Evolutionary conservation across 2,329 filamentous ascomycete species (phyloP), one percentile per base, ranked within the genome.

Genomic region (Exophiala calicioides): DNA sequence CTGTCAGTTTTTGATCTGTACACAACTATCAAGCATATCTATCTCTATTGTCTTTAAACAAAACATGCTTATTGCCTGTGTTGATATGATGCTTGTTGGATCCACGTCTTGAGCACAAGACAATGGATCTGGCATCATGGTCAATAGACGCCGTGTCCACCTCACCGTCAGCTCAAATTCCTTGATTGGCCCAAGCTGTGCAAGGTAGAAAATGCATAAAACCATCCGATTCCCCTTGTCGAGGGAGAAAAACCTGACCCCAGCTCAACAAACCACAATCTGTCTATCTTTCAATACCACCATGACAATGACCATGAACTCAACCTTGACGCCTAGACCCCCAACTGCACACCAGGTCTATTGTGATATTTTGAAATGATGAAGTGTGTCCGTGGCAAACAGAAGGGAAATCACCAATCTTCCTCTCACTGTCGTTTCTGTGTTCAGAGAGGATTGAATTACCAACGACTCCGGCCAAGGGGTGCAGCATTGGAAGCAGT

Each of bases 401-500:
- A 18, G 16, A 29, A 21, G 18, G 8, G 16, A 40, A n/a, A 24
- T 24, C 12, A 21, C 23, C 19, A 30, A n/a, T 8, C 35, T 18
- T 13, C 16, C 20, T 21, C 21, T 30, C 9, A n/a, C n/a, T 18
- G 33, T 29, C 32, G 24, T 31, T 19, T 15, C 10, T n/a, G 26
- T 34, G 13, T 26, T 12, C 10, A 13, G 34, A 31, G 21, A 19
- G 21, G 23, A 34, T 39, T 15, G 24, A 33, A 37, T 38, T 77
- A 82, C 79, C 79, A 82, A 64, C 77, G 73, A 68, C 68, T 71
- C 55, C 65, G 68, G 58, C 78, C 78, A 57, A 82, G 68, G 44
- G 78, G 78, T 56, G 79, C 79, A 59, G 72, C 66, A 65, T 82
- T 82, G 61, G 76, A 77, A 60, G 74, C 73, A 64, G 77, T 78